Evolutionary conservation across 148 eudicot species (phyloP), one percentile per base, ranked within the genome.

Genomic region (Heliosperma pusillum): DNA sequence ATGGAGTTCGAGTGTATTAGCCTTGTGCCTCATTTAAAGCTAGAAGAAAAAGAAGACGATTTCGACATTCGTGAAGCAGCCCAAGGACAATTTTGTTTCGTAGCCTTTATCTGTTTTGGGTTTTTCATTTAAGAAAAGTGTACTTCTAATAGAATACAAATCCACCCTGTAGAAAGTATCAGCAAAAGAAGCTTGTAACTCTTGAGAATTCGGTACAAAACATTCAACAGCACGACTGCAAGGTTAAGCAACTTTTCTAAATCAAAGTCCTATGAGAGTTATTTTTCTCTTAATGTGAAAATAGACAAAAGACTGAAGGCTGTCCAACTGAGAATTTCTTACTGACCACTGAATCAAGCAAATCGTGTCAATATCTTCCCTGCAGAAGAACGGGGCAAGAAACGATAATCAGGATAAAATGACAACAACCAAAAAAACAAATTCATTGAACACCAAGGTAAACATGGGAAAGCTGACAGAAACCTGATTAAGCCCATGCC

Each of bases 281-380:
- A 26, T 26, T 61, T 7, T 26, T 25, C 66, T 25, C 36, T 36
- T 26, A 10, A 24, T 24, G 10, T 25, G 15, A 24, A 26, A 61
- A 24, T 12, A 61, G 15, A 61, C 19, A 25, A 12, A 61, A 61
- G 5, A 61, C 19, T 61, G 33, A 61, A 61, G 30, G 66, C 66
- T 61, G 11, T 26, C 66, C 26, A 61, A 61, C 33, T 24, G 66
- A 61, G 66, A 8, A 50, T 50, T 61, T 61, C 66, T 61, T n/a
- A 22, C 63, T 13, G 55, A 50, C 17, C 30, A 50, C 69, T 19
- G 20, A 27, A 64, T 33, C 22, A n/a, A 26, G 33, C 12, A 9
- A 24, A 61, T 2, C 64, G 47, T 10, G 69, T 66, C 47, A 66
- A 66, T 66, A 66, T 19, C 69, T 8, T 66, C 50, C 24, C 69